Percentiles rank a stretch among this genome's conserved stretches.
Conservation (phyloP, 352 stramenopile species). For the Elongisporangium undulatum region DNA sequence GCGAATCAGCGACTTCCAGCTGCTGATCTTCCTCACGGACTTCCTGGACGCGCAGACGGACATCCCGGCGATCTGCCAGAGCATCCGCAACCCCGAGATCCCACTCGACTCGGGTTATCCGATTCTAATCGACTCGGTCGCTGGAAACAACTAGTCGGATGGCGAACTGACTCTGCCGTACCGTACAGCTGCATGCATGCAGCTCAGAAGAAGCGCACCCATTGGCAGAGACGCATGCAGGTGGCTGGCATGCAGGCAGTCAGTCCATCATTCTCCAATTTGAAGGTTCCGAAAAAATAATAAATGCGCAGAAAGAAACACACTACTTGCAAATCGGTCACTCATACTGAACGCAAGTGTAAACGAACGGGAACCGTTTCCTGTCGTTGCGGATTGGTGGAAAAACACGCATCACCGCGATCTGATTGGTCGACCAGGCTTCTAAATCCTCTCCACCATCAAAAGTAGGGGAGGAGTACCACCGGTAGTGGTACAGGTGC, state of each 20-base stretch:
- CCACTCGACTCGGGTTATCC: constrained; percentile 94
- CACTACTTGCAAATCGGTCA: not conserved
- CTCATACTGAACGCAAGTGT: not conserved
- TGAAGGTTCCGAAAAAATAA: not conserved
- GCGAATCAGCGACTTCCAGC: constrained; percentile 95
- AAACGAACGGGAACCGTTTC: not conserved
- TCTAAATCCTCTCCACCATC: not conserved
- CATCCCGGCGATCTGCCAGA: constrained; percentile 91
- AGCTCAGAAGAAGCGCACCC: not conserved
- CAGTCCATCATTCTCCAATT: not conserved
- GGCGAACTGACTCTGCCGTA: not conserved
- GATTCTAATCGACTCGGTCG: constrained; percentile 94
- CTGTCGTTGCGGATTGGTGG: not conserved
- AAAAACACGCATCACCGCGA: not conserved
- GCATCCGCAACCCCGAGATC: constrained; percentile 84
- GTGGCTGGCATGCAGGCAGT: not conserved
- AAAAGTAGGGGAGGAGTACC: not conserved
- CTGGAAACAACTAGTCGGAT: constrained; percentile 52
- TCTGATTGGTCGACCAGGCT: not conserved
- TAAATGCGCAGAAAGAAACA: not conserved
- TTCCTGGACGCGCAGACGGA: constrained; percentile 91
- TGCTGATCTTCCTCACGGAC: constrained; percentile 93
- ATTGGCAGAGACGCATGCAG: not conserved
- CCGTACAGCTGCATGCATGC: not conserved
- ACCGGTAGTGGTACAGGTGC: not conserved